Evolutionary conservation across 345 rosid species (phyloP).

Genomic region (Eutrema japonicum): DNA sequence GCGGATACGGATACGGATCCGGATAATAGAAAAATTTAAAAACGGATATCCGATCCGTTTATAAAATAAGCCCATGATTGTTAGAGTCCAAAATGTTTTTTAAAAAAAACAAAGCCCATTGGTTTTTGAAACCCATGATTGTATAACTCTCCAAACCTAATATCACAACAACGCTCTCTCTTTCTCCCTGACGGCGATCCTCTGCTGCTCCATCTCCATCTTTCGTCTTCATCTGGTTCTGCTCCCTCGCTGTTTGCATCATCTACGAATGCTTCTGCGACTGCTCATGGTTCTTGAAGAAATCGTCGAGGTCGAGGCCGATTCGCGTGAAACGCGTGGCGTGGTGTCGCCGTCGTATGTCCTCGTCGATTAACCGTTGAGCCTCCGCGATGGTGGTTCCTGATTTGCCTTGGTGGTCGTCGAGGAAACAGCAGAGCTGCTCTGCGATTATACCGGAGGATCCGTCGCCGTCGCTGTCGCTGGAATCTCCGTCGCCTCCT

Average conservation of each 20-base stretch:
- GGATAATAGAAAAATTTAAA: too few relatives aligned
- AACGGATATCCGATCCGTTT: too few relatives aligned
- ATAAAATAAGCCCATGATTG: too few relatives aligned
- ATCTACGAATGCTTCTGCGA: slow-evolving; percentile 31
- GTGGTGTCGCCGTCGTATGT: slow-evolving; percentile 51
- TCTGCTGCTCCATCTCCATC: slow-evolving; percentile 34
- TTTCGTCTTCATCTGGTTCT: slow-evolving; percentile 40
- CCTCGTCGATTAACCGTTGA: slow-evolving; percentile 56
- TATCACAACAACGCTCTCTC: too few relatives aligned
- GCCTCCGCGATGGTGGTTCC: slow-evolving; percentile 56
- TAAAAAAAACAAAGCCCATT: too few relatives aligned
- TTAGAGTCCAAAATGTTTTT: too few relatives aligned
- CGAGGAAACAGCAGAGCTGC: slow-evolving; percentile 64
- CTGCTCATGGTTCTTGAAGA: slow-evolving; percentile 42
- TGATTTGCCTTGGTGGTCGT: slow-evolving; percentile 56
- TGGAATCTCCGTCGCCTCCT: slow-evolving; percentile 28
- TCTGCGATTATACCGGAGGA: slow-evolving; percentile 51
- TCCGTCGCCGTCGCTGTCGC: slow-evolving; percentile 46
- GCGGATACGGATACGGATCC: too few relatives aligned
- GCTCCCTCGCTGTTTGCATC: slow-evolving; percentile 36
- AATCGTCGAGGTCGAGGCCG: slow-evolving; percentile 64
- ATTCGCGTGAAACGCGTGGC: slow-evolving; percentile 45
- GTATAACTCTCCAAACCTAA: too few relatives aligned
- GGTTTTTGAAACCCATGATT: too few relatives aligned
- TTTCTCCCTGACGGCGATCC: slow-evolving; percentile 1